Evolutionary conservation across 2,329 filamentous ascomycete species (phyloP), one percentile per base, ranked within the genome.

Genomic region (Colletotrichum cuscutae): DNA sequence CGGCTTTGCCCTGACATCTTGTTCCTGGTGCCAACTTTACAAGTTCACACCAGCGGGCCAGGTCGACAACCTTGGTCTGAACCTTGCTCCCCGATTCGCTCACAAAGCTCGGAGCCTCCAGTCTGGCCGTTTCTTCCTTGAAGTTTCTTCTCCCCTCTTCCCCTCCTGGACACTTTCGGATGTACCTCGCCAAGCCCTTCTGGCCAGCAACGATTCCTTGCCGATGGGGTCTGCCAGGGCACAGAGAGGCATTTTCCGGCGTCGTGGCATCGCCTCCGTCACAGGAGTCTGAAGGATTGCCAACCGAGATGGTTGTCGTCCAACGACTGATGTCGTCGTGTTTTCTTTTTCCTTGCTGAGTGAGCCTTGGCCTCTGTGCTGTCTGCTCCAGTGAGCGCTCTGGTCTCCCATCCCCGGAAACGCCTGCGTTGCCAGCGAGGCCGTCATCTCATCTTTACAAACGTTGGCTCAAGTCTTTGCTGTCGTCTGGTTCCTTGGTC

Each of bases 21-120:
- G 62, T 57, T 71, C 57, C 63, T 28, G 52, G 68, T 35, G 61
- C 26, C 63, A 52, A 67, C 49, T 66, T 35, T 49, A 61, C 66
- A 62, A 67, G 32, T 66, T 35, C 62, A 61, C 66, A 62, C 68
- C 64, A 52, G 15, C 13, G 52, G 30, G 12, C 64, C 58, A 46
- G 58, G 19, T 42, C 15, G 22, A 64, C 61, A 35, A 52, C 32
- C 65, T 42, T 52, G 30, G 54, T 42, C 30, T 69, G 65, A 59
- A 42, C 24, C 59, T 60, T 26, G 37, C 13, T 72, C 70, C 60
- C 70, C 66, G 65, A 72, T 72, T 72, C 70, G 70, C 22, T 53
- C 32, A 28, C 42, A 26, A 9, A 59, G 53, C 58, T 52, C 62
- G 54, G 37, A 53, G 24, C 35, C n/a, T 60, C 58, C 58, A 52